Evolutionary conservation across 768 basidiomycete genomes (phyloP), one percentile per base, ranked within the genome.

Genomic region (Tricholoma saponaceum): DNA sequence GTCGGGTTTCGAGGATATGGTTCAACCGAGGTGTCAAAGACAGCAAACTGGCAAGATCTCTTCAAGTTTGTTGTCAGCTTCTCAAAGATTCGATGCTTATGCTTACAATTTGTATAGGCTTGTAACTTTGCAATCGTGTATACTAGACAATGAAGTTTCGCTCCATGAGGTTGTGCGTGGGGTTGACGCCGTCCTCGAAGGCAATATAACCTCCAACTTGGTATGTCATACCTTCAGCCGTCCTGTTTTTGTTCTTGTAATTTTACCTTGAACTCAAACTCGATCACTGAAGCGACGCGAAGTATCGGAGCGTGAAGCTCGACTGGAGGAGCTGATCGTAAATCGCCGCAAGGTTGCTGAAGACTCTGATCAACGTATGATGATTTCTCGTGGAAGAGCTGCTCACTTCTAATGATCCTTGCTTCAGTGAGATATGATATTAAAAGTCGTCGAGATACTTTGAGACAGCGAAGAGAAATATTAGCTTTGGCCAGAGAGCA

Each of bases 1-100:
- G 64, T 69, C 57, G 65, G 69, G 39, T 51, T 58, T 22, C 64
- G 61, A 5, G 47, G 52, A 47, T 51, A 62, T 23, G 53, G 58
- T 8, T 56, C 60, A 5, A 53, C 62, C 18, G 64, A 67, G 35
- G 26, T 64, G 9, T 68, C 68, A 32, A 81, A 75, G 64, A 87
- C 84, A 4, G 82, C 85, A 9, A 76, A 70, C 10, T 86, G 80
- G 77, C 85, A 89, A 57, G 87, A 90, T 59, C 74, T 93, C 20
- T 80, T 86, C 64, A 85, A 84, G 92, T 92, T 58, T 59, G 84
- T 70, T 25, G 41, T 54, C 55, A 58, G 52, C 37, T 61, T 30
- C 58, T 56, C 33, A 51, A 54, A 39, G 33, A 5, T 25, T 52
- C 37, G 7, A 25, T 14, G 41, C 32, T 47, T 13, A 61, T 25